Percentiles rank a stretch among this genome's conserved stretches.
These are phyloP conservation scores for Amanita exitialis DNA, from an alignment of 768 basidiomycete species.

Conservation along the genomic window DNA sequence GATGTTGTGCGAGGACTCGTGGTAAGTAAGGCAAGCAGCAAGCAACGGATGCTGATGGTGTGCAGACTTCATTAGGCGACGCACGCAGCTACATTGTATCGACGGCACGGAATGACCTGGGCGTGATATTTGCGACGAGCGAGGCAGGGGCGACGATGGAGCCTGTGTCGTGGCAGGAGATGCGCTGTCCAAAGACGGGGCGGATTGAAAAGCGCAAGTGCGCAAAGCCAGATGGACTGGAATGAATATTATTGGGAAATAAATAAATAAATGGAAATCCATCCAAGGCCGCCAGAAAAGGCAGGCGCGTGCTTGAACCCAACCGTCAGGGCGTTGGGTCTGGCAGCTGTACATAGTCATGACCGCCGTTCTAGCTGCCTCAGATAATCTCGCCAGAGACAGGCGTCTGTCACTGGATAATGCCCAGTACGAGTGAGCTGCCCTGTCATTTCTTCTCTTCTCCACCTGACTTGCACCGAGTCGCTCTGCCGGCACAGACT, in stretches of 20 bases:
- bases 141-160: constrained; percentile 75
- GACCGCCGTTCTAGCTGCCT: constrained; percentile 57
- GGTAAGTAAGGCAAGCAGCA: constrained; percentile 33
- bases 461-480: constrained; percentile 23
- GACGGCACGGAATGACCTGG: constrained; percentile 83
- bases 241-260: constrained; percentile 15
- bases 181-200: constrained; percentile 80
- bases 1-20: constrained; percentile 85
- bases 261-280: constrained; percentile 9
- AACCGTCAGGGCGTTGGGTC: constrained; percentile 4
- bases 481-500: constrained; percentile 52
- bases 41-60: background rate
- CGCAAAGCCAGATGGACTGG: constrained; percentile 66
- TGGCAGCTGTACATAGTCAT: constrained; percentile 19
- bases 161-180: constrained; percentile 84
- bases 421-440: constrained; percentile 43
- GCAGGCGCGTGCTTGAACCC: constrained; percentile 12
- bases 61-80: constrained; percentile 87
- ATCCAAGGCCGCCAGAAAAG: constrained; percentile 18
- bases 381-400: constrained; percentile 49
- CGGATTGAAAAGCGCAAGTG: constrained; percentile 76
- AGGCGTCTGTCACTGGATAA: constrained; percentile 59
- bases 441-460: constrained; percentile 8
- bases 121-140: constrained; percentile 85
- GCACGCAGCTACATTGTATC: constrained; percentile 88